Percentiles rank a stretch among this genome's conserved stretches.
phyloP scores from a whole-genome alignment of 2,329 filamentous ascomycete genomes.

The Metarhizium sp. region DNA sequence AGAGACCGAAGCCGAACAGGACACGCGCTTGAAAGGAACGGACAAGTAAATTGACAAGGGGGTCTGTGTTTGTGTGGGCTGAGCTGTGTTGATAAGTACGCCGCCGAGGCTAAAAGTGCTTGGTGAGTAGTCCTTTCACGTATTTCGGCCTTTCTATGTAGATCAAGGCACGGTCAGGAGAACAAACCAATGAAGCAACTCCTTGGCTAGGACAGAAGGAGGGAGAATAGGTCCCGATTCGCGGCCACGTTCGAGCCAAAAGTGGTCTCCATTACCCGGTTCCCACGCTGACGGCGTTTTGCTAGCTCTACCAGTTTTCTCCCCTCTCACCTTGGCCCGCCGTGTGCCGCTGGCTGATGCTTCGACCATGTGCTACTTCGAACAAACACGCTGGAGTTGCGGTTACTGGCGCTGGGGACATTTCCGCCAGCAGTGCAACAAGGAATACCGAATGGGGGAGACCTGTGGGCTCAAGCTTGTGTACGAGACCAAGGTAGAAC shows the following conservation, averaged over 20 bases:
- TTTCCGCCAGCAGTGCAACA: constrained; percentile 87
- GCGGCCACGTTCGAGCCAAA: background rate
- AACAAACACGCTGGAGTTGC: constrained; percentile 76
- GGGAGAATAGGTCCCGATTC: background rate
- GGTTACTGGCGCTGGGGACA: constrained; percentile 92
- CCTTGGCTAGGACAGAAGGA: background rate
- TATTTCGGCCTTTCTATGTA: background rate
- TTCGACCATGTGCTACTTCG: constrained; percentile 83
- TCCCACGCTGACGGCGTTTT: constrained; percentile 11
- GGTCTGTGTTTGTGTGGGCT: background rate
- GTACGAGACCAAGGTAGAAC: constrained; percentile 57
- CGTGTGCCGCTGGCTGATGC: constrained; percentile 11
- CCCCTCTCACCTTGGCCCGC: constrained; percentile 6
- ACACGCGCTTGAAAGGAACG: background rate
- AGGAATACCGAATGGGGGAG: constrained; percentile 91
- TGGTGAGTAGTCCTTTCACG: background rate
- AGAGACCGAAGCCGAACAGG: background rate
- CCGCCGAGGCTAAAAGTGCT: background rate
- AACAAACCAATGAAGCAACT: background rate
- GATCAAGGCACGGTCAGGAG: background rate
- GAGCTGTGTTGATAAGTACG: background rate
- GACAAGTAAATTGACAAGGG: background rate
- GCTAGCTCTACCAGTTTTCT: constrained; percentile 9
- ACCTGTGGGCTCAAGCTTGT: constrained; percentile 92
- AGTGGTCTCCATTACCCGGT: constrained; percentile 7